These are phyloP conservation scores for Capronia americana DNA, from an alignment of 2,329 filamentous ascomycete species.

Conservation along the genomic window DNA sequence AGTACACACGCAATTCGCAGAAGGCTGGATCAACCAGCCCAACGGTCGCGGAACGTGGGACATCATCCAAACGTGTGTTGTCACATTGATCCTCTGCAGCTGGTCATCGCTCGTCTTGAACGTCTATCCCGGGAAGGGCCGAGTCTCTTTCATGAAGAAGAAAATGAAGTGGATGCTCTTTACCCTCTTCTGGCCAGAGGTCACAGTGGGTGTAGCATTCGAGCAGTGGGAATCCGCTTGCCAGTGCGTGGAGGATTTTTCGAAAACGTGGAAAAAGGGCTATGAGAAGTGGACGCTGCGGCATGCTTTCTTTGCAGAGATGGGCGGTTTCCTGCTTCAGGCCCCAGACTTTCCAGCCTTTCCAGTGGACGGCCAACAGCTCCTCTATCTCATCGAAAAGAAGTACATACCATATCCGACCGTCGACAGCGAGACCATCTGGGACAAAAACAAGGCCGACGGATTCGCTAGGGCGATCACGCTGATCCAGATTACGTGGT, in stretches of 20 bases:
- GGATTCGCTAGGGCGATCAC: slow-evolving; percentile 24
- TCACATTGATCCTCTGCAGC: slow-evolving; percentile 11
- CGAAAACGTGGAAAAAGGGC: no score
- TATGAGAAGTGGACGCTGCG: slow-evolving; percentile 47
- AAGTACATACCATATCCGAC: slow-evolving; percentile 35
- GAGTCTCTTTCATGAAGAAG: not conserved
- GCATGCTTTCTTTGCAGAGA: slow-evolving; percentile 52
- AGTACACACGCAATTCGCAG: no score
- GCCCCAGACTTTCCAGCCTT: slow-evolving; percentile 44
- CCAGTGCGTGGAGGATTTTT: slow-evolving; percentile 4
- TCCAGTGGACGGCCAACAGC: slow-evolving; percentile 47
- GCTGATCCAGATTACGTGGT: slow-evolving; percentile 31
- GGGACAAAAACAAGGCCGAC: slow-evolving; percentile 40
- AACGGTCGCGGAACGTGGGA: slow-evolving; percentile 7
- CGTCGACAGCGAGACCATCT: slow-evolving; percentile 31
- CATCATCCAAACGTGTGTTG: slow-evolving; percentile 7
- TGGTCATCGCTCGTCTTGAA: slow-evolving; percentile 7
- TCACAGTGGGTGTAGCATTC: not conserved
- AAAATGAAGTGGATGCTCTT: slow-evolving; percentile 9
- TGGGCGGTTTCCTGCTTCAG: slow-evolving; percentile 50
- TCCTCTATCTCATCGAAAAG: slow-evolving; percentile 41
- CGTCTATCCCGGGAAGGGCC: not conserved
- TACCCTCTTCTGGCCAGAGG: slow-evolving; percentile 8
- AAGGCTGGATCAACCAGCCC: slow-evolving; percentile 10
- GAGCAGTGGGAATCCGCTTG: not conserved